Evolutionary conservation across 192 early-diverging fungal genomes (phyloP), one percentile per base, ranked within the genome.

Genomic region (Jimgerdemannia lactiflua): DNA sequence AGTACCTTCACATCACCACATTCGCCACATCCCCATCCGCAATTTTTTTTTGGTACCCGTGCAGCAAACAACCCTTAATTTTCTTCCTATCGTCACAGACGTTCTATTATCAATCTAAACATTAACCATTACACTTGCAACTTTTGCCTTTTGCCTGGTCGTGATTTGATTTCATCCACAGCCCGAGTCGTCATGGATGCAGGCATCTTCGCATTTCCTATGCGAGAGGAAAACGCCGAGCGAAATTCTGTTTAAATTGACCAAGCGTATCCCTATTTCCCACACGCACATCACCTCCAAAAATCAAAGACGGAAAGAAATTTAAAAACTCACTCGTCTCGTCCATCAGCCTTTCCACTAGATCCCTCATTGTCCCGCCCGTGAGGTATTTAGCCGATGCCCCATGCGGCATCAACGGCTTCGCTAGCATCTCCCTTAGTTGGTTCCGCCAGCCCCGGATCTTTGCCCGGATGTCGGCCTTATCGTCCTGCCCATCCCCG

Each of bases 331-430:
- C 14, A 59, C 49, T 59, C 2, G 49, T 49, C 41, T 68, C 64
- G 44, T 91, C 82, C n/a, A 85, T 71, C 39, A 94, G 78, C 4
- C 89, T 82, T 69, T 90, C 89, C 3, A 87, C 91, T 43, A 92
- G 79, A 70, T 91, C 90, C 42, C 85, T 80, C 42, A 92, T 86
- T 18, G 83, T 78, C 42, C 89, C 85, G 73, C 91, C 83, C 3
- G 92, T 91, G 41, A 92, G 81, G 70, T 92, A 94, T 64, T 88
- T 89, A 7, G 80, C 84, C 39, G 87, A 89, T 0, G 80, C 79
- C 59, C 89, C 89, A 64, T 78, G 76, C 11, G 86, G 87, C 66
- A 90, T 70, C 70, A 88, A 73, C 11, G 82, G 78, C 43, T 83
- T 78, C 42, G 81, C 79, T 8, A 88, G 68, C 77, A 90, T 67